phyloP scores from a whole-genome alignment of 257 asterid genomes.

The Scutellaria minor region DNA sequence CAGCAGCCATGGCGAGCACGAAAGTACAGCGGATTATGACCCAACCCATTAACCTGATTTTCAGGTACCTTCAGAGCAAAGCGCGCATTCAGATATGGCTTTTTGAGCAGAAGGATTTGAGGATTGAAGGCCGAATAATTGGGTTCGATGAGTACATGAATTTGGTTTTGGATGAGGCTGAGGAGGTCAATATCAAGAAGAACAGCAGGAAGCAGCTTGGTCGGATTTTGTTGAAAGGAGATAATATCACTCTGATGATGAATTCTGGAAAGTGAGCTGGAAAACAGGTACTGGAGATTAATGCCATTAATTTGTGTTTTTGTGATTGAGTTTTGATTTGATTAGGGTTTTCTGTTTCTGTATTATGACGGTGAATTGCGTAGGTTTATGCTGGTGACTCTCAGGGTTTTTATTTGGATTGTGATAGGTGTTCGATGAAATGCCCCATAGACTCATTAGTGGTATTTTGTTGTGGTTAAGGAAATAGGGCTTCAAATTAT shows the following conservation, averaged over 20 bases:
- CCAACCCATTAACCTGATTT: slow-evolving; percentile 64
- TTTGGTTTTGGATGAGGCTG: slow-evolving; percentile 65
- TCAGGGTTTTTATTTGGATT: not conserved
- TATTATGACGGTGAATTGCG: not conserved
- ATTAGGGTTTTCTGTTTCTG: not conserved
- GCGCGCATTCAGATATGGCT: slow-evolving; percentile 77
- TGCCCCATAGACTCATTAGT: slow-evolving; percentile 28
- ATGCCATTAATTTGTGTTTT: not conserved
- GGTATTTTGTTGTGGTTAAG: not conserved
- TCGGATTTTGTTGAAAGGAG: slow-evolving; percentile 66
- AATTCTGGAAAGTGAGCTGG: slow-evolving; percentile 53
- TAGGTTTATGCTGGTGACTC: slow-evolving; percentile 1
- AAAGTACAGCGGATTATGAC: slow-evolving; percentile 63
- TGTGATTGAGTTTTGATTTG: not conserved
- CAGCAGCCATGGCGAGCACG: slow-evolving; percentile 64
- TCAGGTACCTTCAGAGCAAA: slow-evolving; percentile 73
- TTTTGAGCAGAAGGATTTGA: slow-evolving; percentile 71
- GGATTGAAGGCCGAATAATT: slow-evolving; percentile 67
- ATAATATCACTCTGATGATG: slow-evolving; percentile 72
- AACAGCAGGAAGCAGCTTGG: slow-evolving; percentile 59
- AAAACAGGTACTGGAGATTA: slow-evolving; percentile 31
- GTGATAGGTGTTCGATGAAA: slow-evolving; percentile 34
- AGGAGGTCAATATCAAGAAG: slow-evolving; percentile 60
- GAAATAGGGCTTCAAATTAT: not conserved
- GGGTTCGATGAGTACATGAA: slow-evolving; percentile 73